phyloP scores from a whole-genome alignment of 345 rosid genomes.

The Sisymbrium altissimum region DNA sequence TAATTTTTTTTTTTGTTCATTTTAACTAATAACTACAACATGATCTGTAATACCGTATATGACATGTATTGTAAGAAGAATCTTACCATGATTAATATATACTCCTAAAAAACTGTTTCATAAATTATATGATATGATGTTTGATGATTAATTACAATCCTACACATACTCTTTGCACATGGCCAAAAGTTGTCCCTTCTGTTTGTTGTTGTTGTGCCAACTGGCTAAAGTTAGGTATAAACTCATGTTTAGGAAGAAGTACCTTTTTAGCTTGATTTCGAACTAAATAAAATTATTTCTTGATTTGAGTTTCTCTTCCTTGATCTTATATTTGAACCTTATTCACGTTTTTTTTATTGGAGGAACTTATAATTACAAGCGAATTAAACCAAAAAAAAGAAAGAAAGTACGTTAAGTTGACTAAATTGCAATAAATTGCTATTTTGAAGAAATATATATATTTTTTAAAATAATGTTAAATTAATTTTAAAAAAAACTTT shows the following conservation, averaged over 20 bases:
- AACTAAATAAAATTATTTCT: background rate
- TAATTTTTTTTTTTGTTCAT: background rate
- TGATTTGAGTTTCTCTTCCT: no score
- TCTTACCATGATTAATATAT: background rate
- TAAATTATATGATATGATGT: background rate
- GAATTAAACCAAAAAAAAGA: no score
- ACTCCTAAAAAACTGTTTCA: no score
- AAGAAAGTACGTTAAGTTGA: no score
- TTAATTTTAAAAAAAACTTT: no score
- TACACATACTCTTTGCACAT: constrained; percentile 17
- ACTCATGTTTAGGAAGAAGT: background rate
- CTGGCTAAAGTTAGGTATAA: constrained; percentile 8
- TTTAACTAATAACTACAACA: background rate
- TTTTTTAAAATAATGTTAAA: no score
- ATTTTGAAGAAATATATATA: no score
- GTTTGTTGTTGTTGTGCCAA: constrained; percentile 12
- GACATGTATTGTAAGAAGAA: background rate
- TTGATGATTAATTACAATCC: constrained; percentile 12
- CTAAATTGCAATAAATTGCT: no score
- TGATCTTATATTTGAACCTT: no score
- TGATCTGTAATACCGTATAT: background rate
- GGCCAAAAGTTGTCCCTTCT: constrained; percentile 20
- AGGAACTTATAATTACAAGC: no score
- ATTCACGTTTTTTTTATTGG: no score
- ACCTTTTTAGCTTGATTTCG: background rate